Conservation (phyloP, 1,284 basidiomycete species). For the Sphagnurus paluster region DNA sequence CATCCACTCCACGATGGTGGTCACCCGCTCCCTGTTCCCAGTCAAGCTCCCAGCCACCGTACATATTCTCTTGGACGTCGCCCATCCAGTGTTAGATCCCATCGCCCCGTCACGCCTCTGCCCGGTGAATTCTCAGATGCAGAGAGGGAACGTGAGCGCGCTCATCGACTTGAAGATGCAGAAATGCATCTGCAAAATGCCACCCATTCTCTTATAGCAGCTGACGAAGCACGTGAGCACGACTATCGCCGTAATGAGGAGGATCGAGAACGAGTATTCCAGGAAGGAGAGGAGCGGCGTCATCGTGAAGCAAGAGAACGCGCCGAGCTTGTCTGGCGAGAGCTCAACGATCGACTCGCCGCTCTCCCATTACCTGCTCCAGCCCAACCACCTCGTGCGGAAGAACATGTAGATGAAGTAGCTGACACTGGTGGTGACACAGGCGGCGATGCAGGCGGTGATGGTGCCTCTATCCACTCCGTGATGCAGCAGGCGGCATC, state of each 20-base stretch:
- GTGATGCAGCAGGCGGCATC: constrained; percentile 49
- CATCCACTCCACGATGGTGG: constrained; percentile 2
- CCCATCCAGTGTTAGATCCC: constrained; percentile 13
- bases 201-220: constrained; percentile 48
- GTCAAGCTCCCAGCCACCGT: constrained; percentile 8
- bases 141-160: constrained; percentile 52
- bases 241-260: constrained; percentile 66
- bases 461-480: constrained; percentile 28
- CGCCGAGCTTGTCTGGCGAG: constrained; percentile 48
- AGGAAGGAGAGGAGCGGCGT: constrained; percentile 56
- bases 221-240: constrained; percentile 59
- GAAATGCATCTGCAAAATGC: constrained; percentile 49
- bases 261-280: constrained; percentile 60
- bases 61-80: neutral
- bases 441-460: constrained; percentile 15
- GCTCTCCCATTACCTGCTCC: constrained; percentile 27
- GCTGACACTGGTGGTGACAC: neutral
- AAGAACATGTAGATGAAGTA: constrained; percentile 10
- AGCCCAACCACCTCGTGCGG: constrained; percentile 21
- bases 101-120: constrained; percentile 34
- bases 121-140: constrained; percentile 37
- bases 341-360: constrained; percentile 49
- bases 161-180: constrained; percentile 55
- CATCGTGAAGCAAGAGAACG: constrained; percentile 52
- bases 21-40: constrained; percentile 14